phyloP scores from a whole-genome alignment of 1,284 basidiomycete genomes.

The Tilletia setariae region DNA sequence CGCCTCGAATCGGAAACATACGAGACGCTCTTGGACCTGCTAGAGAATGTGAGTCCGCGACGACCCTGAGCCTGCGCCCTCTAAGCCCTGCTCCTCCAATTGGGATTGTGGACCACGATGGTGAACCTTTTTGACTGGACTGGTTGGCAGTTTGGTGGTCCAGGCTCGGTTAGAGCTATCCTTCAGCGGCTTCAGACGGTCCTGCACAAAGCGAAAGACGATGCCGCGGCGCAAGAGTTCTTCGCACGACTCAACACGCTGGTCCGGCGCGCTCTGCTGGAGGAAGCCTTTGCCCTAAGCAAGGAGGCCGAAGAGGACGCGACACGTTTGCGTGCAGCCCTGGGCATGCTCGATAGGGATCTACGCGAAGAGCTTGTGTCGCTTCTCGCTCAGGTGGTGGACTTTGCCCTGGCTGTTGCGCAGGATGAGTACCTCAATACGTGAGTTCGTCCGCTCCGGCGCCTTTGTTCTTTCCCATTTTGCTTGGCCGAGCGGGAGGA shows the following conservation, averaged over 20 bases:
- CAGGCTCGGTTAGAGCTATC: constrained; percentile 14
- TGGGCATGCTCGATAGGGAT: constrained; percentile 7
- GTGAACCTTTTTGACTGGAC: background rate
- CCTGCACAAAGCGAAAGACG: constrained; percentile 19
- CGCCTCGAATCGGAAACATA: constrained; percentile 7
- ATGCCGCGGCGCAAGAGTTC: constrained; percentile 16
- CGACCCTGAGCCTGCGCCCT: too few species aligned
- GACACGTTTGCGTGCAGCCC: constrained; percentile 9
- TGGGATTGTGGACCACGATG: too few species aligned
- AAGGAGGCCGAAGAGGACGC: constrained; percentile 19
- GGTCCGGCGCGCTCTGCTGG: constrained; percentile 19
- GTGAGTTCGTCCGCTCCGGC: background rate
- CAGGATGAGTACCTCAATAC: constrained; percentile 18
- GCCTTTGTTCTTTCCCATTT: too few species aligned
- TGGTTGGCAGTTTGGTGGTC: constrained; percentile 15
- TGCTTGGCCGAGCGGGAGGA: too few species aligned
- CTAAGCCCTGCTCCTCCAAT: too few species aligned
- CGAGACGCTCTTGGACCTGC: constrained; percentile 19
- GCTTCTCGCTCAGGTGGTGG: constrained; percentile 8
- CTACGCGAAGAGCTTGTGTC: constrained; percentile 14
- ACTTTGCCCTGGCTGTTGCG: constrained; percentile 16
- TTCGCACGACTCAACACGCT: constrained; percentile 18
- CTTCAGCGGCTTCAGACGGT: constrained; percentile 15
- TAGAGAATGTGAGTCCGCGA: constrained; percentile 22
- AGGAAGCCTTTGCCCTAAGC: constrained; percentile 20